A percentile compares a stretch with the other conserved stretches of the same genome.
These are phyloP conservation scores for Neurospora africana DNA, from an alignment of 495 filamentous ascomycete genomes.

Conservation along the genomic window DNA sequence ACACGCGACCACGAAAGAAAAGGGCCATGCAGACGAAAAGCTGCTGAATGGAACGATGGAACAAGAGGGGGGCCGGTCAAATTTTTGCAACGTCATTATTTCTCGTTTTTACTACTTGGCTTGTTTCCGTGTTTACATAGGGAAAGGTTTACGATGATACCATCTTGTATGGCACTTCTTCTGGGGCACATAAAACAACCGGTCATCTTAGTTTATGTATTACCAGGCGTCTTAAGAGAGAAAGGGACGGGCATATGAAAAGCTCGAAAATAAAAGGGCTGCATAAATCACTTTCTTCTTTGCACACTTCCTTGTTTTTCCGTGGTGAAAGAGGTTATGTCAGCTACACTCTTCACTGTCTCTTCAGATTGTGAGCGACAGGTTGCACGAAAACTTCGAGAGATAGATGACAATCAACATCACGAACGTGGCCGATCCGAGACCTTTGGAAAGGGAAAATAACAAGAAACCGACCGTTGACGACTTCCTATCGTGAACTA, in stretches of 20 bases:
- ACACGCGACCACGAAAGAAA: neutral
- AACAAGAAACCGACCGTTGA: too few relatives aligned
- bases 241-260: neutral
- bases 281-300: neutral
- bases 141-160: neutral
- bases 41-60: too few relatives aligned
- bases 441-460: too few relatives aligned
- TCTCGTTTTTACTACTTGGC: neutral
- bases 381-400: too few relatives aligned
- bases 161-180: neutral
- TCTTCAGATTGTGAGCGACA: too few relatives aligned
- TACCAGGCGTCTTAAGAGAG: neutral
- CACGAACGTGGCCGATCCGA: too few relatives aligned
- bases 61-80: neutral
- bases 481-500: too few relatives aligned
- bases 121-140: neutral
- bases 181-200: neutral
- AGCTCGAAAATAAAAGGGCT: neutral
- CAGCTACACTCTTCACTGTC: too few relatives aligned
- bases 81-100: neutral
- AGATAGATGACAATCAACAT: too few relatives aligned
- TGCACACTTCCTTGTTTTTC: neutral
- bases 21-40: neutral
- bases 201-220: neutral
- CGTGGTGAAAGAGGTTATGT: neutral